Evolutionary conservation across 805 yeast species (phyloP), one percentile per base, ranked within the genome.

Genomic region (Naumovozyma dairenensis): DNA sequence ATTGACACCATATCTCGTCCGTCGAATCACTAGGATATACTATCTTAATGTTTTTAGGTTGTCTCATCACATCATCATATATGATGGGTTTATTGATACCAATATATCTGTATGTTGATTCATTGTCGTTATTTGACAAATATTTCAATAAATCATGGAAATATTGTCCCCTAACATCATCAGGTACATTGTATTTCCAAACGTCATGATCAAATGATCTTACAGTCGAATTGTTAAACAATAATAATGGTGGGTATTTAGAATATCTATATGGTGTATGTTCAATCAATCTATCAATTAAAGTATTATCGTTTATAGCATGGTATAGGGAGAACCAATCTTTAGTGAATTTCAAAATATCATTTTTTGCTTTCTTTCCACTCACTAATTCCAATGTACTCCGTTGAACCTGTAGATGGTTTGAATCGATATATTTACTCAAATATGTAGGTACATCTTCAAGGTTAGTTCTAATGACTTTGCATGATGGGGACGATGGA

Each of bases 71-170:
- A 42, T 79, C 82, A 3, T 59, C 43, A 31, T 65, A 67, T 2
- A 57, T 48, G 10, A 84, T 82, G 0, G 93, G 92, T 38, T 66
- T 70, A 44, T 84, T 83, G 4, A 74, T 55, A 0, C 94, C 94
- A 4, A 81, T 53, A 44, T 81, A 87, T 0, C 85, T 71, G 26
- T 57, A 35, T 3, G 38, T 9, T 21, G 34, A 24, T 34, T 35
- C n/a, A 51, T 48, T 21, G 49, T 45, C 14, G 35, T 28, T 35
- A 37, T 17, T 5, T 15, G 9, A 19, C 6, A 43, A 26, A 13
- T 22, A 22, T 5, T 24, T 5, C 29, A 57, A 33, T 37, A 66
- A 37, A 5, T 39, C 37, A 25, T 37, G 21, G 25, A 38, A 62
- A 40, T 39, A 43, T 8, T 21, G 16, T 2, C 39, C 25, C 25